These are phyloP conservation scores for Termitomyces sp. DNA, from an alignment of 768 basidiomycete species.

Conservation along the genomic window DNA sequence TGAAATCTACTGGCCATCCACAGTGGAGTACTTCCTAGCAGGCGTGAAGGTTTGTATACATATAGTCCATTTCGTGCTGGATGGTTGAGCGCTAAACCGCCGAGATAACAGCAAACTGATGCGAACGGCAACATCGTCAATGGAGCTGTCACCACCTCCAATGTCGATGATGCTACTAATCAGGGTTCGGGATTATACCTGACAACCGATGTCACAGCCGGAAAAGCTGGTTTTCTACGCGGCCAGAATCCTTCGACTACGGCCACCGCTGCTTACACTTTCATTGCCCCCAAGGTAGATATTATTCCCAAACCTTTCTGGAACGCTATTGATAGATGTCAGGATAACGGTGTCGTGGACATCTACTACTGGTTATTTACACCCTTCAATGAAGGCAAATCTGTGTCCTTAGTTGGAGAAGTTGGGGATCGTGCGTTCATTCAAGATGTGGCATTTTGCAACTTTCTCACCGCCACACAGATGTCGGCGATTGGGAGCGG, in stretches of 20 bases:
- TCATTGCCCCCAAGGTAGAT: conserved; percentile 13
- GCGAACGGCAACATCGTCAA: conserved; percentile 9
- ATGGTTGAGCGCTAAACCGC: not conserved
- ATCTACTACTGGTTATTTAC: conserved; percentile 17
- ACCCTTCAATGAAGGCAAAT: conserved; percentile 17
- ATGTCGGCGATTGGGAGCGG: conserved; percentile 17
- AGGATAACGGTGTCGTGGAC: conserved; percentile 14
- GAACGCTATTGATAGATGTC: conserved; percentile 13
- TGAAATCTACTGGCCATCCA: conserved; percentile 15
- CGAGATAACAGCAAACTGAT: conserved; percentile 3
- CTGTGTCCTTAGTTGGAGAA: conserved; percentile 10
- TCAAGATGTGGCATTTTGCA: not conserved
- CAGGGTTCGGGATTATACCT: conserved; percentile 10
- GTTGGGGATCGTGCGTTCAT: conserved; percentile 17
- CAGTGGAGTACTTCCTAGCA: conserved; percentile 12
- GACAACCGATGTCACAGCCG: conserved; percentile 9
- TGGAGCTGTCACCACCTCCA: conserved; percentile 3
- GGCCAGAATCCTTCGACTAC: conserved; percentile 14
- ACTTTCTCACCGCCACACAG: not conserved
- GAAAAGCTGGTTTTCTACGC: conserved; percentile 10
- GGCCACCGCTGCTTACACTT: conserved; percentile 8
- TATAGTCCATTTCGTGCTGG: not conserved
- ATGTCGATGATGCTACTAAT: conserved; percentile 7
- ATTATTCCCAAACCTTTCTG: not conserved
- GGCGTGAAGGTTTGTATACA: conserved; percentile 8